These are phyloP conservation scores for Puccinia sorghi DNA, from an alignment of 1,284 basidiomycete genomes.

Conservation along the genomic window DNA sequence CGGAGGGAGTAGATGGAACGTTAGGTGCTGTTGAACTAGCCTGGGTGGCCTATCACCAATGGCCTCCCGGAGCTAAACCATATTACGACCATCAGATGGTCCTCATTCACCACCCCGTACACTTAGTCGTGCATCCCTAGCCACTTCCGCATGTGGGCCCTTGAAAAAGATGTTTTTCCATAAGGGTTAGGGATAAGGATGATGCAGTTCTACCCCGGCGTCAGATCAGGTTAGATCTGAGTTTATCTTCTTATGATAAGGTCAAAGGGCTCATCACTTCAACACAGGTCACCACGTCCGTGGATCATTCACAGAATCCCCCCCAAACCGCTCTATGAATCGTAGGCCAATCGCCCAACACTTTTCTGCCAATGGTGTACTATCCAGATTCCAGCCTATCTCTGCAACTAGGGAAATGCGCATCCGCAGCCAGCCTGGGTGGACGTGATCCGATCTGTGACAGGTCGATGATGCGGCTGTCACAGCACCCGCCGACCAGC, in stretches of 20 bases:
- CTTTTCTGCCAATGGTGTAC: background rate
- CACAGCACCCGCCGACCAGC: background rate
- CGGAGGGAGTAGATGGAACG: background rate
- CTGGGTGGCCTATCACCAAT: background rate
- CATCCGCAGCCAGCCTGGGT: background rate
- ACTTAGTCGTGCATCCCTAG: background rate
- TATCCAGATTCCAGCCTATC: no score
- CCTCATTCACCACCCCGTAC: background rate
- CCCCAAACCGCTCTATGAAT: no score
- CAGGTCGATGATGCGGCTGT: background rate
- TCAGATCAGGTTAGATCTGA: background rate
- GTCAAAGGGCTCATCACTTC: background rate
- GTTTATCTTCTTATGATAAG: background rate
- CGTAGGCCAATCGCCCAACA: no score
- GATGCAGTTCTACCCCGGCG: background rate
- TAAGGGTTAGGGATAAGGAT: background rate
- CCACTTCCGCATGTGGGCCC: background rate
- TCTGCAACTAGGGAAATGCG: no score
- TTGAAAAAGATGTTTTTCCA: background rate
- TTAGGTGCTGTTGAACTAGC: conserved; percentile 1
- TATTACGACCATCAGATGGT: background rate
- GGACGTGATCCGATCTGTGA: background rate
- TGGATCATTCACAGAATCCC: background rate
- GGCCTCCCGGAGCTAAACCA: background rate
- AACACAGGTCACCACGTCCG: background rate